These are phyloP conservation scores for Thraustochytrium sp. DNA, from an alignment of 352 stramenopile species.

Conservation along the genomic window DNA sequence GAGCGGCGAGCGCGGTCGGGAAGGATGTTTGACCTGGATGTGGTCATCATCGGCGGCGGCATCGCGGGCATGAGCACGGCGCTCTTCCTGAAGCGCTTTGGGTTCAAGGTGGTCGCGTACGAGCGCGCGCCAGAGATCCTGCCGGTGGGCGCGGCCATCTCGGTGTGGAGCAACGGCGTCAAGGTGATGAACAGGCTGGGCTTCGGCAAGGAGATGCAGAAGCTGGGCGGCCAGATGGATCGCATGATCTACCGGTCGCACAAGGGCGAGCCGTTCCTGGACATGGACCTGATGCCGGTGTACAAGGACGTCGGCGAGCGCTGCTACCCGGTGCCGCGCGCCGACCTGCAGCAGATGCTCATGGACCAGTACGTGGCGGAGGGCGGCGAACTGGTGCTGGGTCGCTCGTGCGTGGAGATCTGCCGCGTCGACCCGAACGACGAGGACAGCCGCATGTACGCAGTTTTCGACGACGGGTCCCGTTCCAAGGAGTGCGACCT, in stretches of 20 bases:
- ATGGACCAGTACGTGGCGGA: constrained; percentile 42
- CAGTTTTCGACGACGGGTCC: constrained; percentile 36
- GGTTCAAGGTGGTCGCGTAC: constrained; percentile 35
- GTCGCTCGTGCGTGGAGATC: constrained; percentile 9
- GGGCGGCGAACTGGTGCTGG: constrained; percentile 33
- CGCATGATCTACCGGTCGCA: constrained; percentile 27
- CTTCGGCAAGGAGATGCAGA: constrained; percentile 15
- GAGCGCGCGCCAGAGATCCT: constrained; percentile 34
- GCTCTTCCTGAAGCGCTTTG: constrained; percentile 42
- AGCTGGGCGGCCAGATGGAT: constrained; percentile 40
- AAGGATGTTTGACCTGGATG: constrained; percentile 39
- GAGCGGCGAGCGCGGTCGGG: too few relatives aligned
- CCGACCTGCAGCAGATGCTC: constrained; percentile 41
- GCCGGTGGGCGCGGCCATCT: constrained; percentile 44
- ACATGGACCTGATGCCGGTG: constrained; percentile 24
- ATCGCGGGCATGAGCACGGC: constrained; percentile 54
- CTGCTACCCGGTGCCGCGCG: constrained; percentile 26
- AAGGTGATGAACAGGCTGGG: constrained; percentile 42
- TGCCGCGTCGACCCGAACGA: not conserved
- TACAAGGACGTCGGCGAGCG: constrained; percentile 43
- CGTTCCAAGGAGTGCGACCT: constrained; percentile 17
- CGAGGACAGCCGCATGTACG: not conserved
- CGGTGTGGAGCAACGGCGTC: constrained; percentile 44
- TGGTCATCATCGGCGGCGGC: constrained; percentile 56
- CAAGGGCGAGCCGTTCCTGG: not conserved